Conservation (phyloP, 192 early-diverging fungal species). For the Podila epigama region DNA sequence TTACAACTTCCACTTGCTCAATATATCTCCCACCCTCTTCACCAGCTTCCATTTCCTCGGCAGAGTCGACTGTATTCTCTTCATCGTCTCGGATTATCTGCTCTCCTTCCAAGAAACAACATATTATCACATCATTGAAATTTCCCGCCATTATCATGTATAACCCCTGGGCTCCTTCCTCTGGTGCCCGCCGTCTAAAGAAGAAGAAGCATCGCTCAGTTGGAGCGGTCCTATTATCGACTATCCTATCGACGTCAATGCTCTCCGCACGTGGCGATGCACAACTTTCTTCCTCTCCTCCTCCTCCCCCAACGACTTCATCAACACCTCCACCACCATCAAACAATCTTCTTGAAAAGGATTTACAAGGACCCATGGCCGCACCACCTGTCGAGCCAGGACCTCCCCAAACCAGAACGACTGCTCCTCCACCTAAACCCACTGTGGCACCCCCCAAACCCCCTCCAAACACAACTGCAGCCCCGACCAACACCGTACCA, state of each 20-base stretch:
- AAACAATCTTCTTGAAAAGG: background rate
- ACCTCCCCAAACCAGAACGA: background rate
- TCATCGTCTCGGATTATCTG: no score
- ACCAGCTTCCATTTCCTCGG: background rate
- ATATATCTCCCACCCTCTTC: background rate
- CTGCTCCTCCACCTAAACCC: background rate
- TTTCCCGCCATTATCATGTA: background rate
- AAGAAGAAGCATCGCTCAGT: background rate
- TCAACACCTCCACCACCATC: background rate
- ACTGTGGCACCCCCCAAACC: background rate
- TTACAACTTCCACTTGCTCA: no score
- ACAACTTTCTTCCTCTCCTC: background rate
- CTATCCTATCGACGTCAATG: background rate
- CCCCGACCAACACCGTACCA: background rate
- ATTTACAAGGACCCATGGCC: background rate
- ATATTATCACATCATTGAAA: no score
- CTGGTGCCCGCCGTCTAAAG: background rate
- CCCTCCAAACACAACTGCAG: background rate
- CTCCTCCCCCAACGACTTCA: background rate
- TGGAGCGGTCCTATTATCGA: background rate
- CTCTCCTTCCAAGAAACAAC: no score
- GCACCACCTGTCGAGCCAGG: background rate
- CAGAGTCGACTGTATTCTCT: background rate
- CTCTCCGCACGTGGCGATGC: background rate
- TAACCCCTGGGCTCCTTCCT: background rate